Evolutionary conservation across 2,329 filamentous ascomycete genomes (phyloP).

Genomic region (Neonectria sp.): DNA sequence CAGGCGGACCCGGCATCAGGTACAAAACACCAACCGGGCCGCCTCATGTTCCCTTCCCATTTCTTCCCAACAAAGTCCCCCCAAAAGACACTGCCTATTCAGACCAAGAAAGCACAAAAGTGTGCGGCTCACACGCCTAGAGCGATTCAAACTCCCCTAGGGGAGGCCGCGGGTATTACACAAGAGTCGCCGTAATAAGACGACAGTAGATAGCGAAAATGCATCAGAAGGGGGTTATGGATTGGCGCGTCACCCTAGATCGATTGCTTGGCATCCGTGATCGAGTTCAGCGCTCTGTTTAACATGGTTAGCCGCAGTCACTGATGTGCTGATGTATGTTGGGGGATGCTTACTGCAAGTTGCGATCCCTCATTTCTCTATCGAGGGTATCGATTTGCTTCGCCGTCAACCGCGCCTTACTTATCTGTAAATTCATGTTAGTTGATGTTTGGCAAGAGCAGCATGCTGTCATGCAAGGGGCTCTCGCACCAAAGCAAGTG

Average conservation of each 20-base stretch:
- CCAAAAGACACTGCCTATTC: constrained; percentile 22
- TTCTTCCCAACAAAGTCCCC: not conserved
- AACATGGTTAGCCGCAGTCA: constrained; percentile 21
- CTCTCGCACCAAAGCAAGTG: constrained; percentile 77
- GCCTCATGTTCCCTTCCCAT: not conserved
- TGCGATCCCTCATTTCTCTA: constrained; percentile 70
- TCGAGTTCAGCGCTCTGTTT: constrained; percentile 45
- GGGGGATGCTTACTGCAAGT: constrained; percentile 61
- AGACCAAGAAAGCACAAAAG: constrained; percentile 27
- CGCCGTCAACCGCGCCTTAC: constrained; percentile 61
- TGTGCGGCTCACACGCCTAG: constrained; percentile 20
- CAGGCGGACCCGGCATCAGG: not conserved
- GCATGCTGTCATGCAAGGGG: constrained; percentile 60
- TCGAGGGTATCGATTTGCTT: constrained; percentile 69
- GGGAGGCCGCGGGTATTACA: constrained; percentile 48
- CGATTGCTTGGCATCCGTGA: constrained; percentile 44
- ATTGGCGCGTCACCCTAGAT: constrained; percentile 18
- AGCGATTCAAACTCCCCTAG: constrained; percentile 11
- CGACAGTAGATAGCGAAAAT: constrained; percentile 33
- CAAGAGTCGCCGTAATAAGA: constrained; percentile 40
- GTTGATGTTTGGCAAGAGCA: constrained; percentile 22
- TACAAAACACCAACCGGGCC: not conserved
- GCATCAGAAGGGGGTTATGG: constrained; percentile 28
- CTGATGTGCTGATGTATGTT: not conserved
- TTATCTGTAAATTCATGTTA: constrained; percentile 55